Evolutionary conservation across 352 stramenopile genomes (phyloP).

Genomic region (Pythium insidiosum): DNA sequence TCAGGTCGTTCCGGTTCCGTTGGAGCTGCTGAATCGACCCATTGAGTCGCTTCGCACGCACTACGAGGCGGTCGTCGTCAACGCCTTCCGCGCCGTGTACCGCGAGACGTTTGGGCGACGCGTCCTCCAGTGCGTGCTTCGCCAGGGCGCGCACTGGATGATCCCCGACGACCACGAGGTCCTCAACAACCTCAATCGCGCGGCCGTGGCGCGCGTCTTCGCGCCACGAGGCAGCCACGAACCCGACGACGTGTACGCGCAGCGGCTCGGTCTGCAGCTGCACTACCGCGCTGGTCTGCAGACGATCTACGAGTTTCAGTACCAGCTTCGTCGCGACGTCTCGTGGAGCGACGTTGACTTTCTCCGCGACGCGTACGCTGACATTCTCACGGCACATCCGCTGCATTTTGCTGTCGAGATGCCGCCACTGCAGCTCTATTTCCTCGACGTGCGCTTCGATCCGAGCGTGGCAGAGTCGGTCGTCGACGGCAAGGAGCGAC

Average conservation of each 20-base stretch:
- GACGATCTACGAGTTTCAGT: constrained; percentile 63
- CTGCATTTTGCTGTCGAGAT: constrained; percentile 36
- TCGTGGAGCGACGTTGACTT: constrained; percentile 33
- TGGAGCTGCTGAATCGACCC: no score
- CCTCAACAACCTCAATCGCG: constrained; percentile 65
- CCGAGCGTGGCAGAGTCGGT: constrained; percentile 28
- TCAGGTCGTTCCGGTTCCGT: no score
- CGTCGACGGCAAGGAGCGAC: not conserved
- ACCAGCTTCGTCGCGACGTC: constrained; percentile 44
- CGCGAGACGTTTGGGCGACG: constrained; percentile 39
- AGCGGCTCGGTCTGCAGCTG: constrained; percentile 23
- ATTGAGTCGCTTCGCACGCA: not conserved
- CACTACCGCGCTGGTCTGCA: constrained; percentile 54
- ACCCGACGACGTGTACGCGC: constrained; percentile 7
- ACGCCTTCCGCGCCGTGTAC: constrained; percentile 60
- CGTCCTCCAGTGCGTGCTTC: constrained; percentile 38
- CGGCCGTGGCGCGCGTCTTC: constrained; percentile 27
- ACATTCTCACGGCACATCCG: constrained; percentile 26
- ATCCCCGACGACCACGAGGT: constrained; percentile 73
- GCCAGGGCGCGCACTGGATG: constrained; percentile 68
- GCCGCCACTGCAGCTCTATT: constrained; percentile 38
- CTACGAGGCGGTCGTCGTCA: constrained; percentile 19
- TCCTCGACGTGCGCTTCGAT: constrained; percentile 58
- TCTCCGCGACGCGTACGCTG: constrained; percentile 18
- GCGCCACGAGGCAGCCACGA: not conserved